Evolutionary conservation across 1,284 basidiomycete genomes (phyloP), one percentile per base, ranked within the genome.

Genomic region (Cerioporus squamosus): DNA sequence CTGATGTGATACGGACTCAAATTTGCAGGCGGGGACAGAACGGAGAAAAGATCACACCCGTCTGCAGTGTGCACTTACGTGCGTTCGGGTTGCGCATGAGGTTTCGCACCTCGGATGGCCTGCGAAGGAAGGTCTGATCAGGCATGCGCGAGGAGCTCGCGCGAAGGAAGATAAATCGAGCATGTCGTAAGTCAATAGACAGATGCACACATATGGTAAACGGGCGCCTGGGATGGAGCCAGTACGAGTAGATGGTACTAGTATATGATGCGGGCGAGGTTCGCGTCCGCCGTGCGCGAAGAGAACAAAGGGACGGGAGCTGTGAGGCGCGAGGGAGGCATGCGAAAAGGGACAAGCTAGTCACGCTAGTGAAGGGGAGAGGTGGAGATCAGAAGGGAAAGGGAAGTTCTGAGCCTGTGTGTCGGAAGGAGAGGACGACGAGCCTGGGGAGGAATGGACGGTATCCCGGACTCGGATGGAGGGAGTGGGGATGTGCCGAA

Each of bases 301-400:
- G 44, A 53, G 50, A 55, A 60, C 61, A 57, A 60, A 57, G 57
- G 52, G 36, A 51, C 51, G 55, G 61, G 48, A 55, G 57, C 55
- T 54, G 59, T 51, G 33, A 12, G 33, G 8, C 29, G 48, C 23
- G 23, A 39, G 48, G 52, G 26, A 23, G 9, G 36, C 52, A 60
- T 38, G 55, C 57, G 52, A 54, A 62, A 51, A 23, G 33, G 55
- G 57, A 57, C 52, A 63, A 60, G 61, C 36, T 47, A 38, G 46
- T 33, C n/a, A n/a, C n/a, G 47, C 20, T 33, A 44, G 50, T 44
- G 20, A 26, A 18, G 46, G 23, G 49, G 20, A 29, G 39, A 40
- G 48, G 40, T 10, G 48, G 38, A 33, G 44, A 63, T 63, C 61
- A 63, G 61, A 63, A 63, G n/a, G 40, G 20, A 42, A 59, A 59